phyloP scores from a whole-genome alignment of 1,284 basidiomycete genomes.

The Lentinula novae-zelandiae region DNA sequence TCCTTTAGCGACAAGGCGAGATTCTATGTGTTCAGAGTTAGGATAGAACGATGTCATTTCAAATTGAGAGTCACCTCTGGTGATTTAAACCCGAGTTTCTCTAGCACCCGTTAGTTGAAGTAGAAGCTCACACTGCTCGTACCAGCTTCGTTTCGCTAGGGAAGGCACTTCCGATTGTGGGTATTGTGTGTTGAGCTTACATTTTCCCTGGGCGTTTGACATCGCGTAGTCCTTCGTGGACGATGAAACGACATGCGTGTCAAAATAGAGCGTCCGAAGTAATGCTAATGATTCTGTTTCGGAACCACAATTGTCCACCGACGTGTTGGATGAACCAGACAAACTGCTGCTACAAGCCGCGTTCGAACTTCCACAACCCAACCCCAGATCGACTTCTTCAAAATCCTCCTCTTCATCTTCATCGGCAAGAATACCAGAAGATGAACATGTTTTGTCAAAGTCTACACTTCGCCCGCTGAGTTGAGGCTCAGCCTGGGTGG shows the following conservation, averaged over 20 bases:
- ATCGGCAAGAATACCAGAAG: neutral
- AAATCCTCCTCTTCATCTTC: neutral
- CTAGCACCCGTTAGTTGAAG: neutral
- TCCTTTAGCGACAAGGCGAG: neutral
- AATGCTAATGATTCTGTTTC: neutral
- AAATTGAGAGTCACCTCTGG: neutral
- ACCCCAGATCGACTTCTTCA: constrained; percentile 1
- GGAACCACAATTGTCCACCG: neutral
- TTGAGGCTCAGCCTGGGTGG: neutral
- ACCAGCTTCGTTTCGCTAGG: constrained; percentile 3
- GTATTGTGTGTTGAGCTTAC: neutral
- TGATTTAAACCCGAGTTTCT: neutral
- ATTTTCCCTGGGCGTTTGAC: neutral
- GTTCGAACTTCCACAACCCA: neutral
- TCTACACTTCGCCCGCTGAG: neutral
- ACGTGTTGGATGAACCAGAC: neutral
- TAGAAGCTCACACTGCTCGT: constrained; percentile 6
- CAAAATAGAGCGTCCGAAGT: neutral
- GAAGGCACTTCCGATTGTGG: neutral
- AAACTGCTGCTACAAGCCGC: neutral
- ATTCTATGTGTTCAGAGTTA: neutral
- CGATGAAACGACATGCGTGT: neutral
- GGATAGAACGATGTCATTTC: neutral
- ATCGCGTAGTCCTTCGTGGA: neutral
- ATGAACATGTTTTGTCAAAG: neutral